Percentiles rank a stretch among this genome's conserved stretches.
phyloP scores from a whole-genome alignment of 148 eudicot genomes.

The Arctostaphylos glauca region DNA sequence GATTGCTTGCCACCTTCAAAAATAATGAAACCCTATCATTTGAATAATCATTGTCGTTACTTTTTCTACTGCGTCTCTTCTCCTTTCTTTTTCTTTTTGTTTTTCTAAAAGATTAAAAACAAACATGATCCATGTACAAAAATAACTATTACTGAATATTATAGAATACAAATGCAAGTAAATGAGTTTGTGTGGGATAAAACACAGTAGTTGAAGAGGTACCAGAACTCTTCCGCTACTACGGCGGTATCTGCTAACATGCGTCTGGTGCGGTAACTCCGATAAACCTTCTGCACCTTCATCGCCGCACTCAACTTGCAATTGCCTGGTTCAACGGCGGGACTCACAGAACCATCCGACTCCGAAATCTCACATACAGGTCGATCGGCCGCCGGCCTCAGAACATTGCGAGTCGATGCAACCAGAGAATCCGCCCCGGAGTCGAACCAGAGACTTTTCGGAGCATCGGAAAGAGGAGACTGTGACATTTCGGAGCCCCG shows the following conservation, averaged over 20 bases:
- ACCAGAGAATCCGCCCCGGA: not conserved
- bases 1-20: conserved; percentile 85
- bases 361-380: no score
- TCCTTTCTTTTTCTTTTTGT: not conserved
- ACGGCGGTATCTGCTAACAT: conserved; percentile 83
- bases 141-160: not conserved
- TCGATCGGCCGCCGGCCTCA: not conserved
- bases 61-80: not conserved
- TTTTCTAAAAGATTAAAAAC: not conserved
- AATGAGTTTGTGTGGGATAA: not conserved
- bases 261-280: conserved; percentile 86
- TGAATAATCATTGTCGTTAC: not conserved
- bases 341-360: conserved; percentile 9
- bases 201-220: not conserved
- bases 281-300: conserved; percentile 69
- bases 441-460: not conserved
- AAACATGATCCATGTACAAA: not conserved
- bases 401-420: not conserved
- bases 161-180: not conserved
- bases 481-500: not conserved
- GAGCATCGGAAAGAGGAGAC: not conserved
- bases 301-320: conserved; percentile 40
- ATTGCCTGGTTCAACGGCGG: not conserved
- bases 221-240: conserved; percentile 87
- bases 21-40: not conserved